Evolutionary conservation across 768 basidiomycete species (phyloP).

Genomic region (Suillus plorans): DNA sequence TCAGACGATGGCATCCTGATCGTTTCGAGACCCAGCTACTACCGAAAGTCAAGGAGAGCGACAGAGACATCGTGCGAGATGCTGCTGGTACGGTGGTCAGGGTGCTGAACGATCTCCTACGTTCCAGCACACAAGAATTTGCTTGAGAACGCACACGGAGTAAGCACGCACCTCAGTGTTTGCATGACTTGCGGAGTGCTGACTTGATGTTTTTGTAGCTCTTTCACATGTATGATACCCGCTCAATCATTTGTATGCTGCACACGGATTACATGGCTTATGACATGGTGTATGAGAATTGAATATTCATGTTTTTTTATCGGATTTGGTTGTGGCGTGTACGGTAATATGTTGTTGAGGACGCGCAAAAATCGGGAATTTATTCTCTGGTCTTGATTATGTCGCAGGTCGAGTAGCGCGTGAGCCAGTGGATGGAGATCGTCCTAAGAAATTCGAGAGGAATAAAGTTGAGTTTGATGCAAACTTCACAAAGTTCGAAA

Average conservation of each 20-base stretch:
- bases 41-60: conserved; percentile 59
- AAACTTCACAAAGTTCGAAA: too few relatives aligned
- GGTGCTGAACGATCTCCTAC: conserved; percentile 69
- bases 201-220: conserved; percentile 17
- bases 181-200: conserved; percentile 5
- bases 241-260: conserved; percentile 31
- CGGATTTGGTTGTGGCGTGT: background rate
- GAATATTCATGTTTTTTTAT: background rate
- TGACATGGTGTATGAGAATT: conserved; percentile 3
- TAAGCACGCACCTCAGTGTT: conserved; percentile 17
- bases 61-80: conserved; percentile 64
- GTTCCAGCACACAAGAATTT: conserved; percentile 40
- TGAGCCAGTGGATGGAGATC: background rate
- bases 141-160: conserved; percentile 31
- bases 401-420: background rate
- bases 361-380: background rate
- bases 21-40: conserved; percentile 73
- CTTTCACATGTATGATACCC: conserved; percentile 28
- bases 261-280: conserved; percentile 6
- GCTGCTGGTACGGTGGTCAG: conserved; percentile 75
- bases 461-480: too few relatives aligned
- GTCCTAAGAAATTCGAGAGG: background rate
- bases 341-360: background rate
- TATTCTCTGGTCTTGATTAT: background rate
- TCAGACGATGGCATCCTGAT: conserved; percentile 81